Evolutionary conservation across 2,329 filamentous ascomycete genomes (phyloP), one percentile per base, ranked within the genome.

Genomic region (Amesomyces nigricolor): DNA sequence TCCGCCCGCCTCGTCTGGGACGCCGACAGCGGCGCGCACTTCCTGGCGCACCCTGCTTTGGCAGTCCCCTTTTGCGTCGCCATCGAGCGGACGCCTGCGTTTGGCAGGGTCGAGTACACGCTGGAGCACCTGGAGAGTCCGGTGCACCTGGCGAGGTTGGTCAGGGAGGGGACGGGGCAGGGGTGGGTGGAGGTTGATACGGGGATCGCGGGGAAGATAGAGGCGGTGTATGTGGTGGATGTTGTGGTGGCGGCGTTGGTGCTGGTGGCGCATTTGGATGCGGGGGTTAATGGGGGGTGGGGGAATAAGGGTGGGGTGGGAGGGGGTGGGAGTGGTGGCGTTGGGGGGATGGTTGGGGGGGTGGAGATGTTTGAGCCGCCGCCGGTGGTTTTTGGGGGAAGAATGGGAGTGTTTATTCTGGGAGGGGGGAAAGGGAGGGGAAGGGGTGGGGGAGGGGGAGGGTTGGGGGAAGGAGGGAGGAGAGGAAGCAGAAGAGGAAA

Each of bases 1-100:
- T 84, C 82, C 62, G 87, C 83, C 22, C 78, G 84, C 2, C 78
- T 91, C 2, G 81, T 88, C n/a, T 90, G 85, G 80, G 83, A 86
- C 64, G 78, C 80, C 30, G 83, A 86, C 64, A 78, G 73, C 54
- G 68, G 71, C 5, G 78, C 73, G 62, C 78, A 84, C 67, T 86
- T 81, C 67, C 73, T 86, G n/a, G 81, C 80, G 29, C 83, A 86
- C 65, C 81, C 81, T 2, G 79, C 81, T 0, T 74, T 86, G 16
- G 78, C 79, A n/a, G 78, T 80, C 42, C 83, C 83, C 0, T 86
- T 86, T 66, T 78, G 80, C 66, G 73, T 86, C 37, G 77, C 79
- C 1, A 73, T 85, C 45, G 78, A 81, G 66, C 76, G 81, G 16
- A 79, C 75, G 22, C 77, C 80, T 1, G 77, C 80, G 1, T 85